A percentile compares a stretch with the other conserved stretches of the same genome.
These are phyloP conservation scores for Metschnikowia borealis DNA, from an alignment of 805 yeast species.

Conservation along the genomic window DNA sequence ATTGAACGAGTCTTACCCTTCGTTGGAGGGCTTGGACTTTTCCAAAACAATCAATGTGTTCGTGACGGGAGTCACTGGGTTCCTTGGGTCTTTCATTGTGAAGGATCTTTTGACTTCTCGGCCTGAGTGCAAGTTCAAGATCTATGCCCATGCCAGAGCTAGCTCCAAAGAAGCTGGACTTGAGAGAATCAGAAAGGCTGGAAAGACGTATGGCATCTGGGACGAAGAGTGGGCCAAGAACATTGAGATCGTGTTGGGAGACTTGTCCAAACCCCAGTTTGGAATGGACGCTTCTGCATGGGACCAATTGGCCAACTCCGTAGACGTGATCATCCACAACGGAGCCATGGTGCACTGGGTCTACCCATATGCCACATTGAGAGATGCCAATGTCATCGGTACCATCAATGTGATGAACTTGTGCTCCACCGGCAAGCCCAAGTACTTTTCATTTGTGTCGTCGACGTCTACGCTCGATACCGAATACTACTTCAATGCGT, in stretches of 20 bases:
- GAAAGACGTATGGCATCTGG: conserved; percentile 82
- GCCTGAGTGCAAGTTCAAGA: conserved; percentile 45
- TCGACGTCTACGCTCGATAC: conserved; percentile 93
- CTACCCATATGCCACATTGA: conserved; percentile 82
- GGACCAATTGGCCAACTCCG: conserved; percentile 48
- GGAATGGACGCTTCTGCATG: conserved; percentile 62
- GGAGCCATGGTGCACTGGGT: conserved; percentile 99
- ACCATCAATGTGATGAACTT: conserved; percentile 79
- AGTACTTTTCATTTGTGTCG: conserved; percentile 85
- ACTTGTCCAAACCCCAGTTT: conserved; percentile 66
- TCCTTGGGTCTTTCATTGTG: conserved; percentile 85
- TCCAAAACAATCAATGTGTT: conserved; percentile 55
- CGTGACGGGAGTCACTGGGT: conserved; percentile 95
- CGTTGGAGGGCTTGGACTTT: conserved; percentile 35
- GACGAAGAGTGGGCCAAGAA: conserved; percentile 51
- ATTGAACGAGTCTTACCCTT: conserved; percentile 44
- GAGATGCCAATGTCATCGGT: conserved; percentile 90
- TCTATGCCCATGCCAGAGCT: conserved; percentile 92
- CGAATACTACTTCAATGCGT: conserved; percentile 69
- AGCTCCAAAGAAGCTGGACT: conserved; percentile 61
- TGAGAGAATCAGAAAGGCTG: conserved; percentile 70
- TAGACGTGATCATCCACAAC: conserved; percentile 88
- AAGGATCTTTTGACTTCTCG: conserved; percentile 66
- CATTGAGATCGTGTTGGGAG: conserved; percentile 77
- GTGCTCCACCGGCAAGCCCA: conserved; percentile 77